Base-by-base conservation (phyloP, 495 filamentous ascomycete species). In the Lasiosphaeria hispida region DNA sequence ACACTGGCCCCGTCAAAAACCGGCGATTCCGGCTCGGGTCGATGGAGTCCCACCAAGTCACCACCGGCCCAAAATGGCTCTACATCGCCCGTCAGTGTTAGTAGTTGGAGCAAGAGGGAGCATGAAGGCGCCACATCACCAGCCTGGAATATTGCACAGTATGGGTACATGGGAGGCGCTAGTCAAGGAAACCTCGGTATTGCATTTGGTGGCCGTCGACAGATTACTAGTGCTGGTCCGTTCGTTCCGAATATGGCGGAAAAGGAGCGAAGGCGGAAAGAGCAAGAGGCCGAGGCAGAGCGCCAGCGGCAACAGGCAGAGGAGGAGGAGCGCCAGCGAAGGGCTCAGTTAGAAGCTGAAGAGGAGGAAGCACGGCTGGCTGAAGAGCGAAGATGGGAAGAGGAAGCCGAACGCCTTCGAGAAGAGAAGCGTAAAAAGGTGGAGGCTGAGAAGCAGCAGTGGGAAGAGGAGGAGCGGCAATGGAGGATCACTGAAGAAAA, bases 131-230 rank as follows among this genome's bases (percentile, higher is more conserved):
- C 77, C 33, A 96, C 93, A 10, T 74, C 85, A 4, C 95, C 95
- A 1, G 95, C 95, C 23, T 99, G 95, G 95, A 97, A 99, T 66
- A 97, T 97, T 57, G 90, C 93, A 40, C 95, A 99, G 65, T 99
- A 97, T 63, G 93, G 94, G 9, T 97, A 97, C 72, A 94, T 97
- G 90, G 95, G 95, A 48, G 95, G 95, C 33, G 95, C 95, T 7
- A 96, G 89, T 63, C 95, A 99, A 71, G 93, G 89, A 6, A 97
- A 96, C 66, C 84, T 96, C 58, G 95, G 95, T 15, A 87, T 99
- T 59, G 83, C 88, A 6, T 99, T 97, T 69, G 95, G 95, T 50
- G 89, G 85, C 18, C 83, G 91, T 57, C 81, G 95, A 42, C 95
- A 99, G 72, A 97, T 99, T 63, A 97, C 94, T 1, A 89, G 80